phyloP scores from a whole-genome alignment of 208 protist species.

The Leishmania amazonensis region DNA sequence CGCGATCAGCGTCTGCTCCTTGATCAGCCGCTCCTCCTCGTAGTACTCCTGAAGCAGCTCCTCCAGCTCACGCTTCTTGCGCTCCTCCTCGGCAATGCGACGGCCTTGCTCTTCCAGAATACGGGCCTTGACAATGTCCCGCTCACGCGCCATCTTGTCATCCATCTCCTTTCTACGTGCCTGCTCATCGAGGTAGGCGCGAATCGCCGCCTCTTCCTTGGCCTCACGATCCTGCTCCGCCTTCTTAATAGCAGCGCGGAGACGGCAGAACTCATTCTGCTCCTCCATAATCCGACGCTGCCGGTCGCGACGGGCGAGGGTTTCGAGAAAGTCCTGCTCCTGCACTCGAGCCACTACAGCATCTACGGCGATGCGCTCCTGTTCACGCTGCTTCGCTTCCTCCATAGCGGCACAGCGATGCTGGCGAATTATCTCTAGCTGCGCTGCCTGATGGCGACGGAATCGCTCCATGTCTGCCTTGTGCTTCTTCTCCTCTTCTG shows the following conservation, averaged over 20 bases:
- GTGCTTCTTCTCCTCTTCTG: conserved; percentile 60
- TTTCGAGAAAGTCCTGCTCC: conserved; percentile 84
- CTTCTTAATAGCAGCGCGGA: conserved; percentile 74
- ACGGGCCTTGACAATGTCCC: conserved; percentile 71
- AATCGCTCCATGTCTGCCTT: conserved; percentile 68
- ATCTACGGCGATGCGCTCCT: conserved; percentile 90
- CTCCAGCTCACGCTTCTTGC: conserved; percentile 87
- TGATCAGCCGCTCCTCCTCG: conserved; percentile 81
- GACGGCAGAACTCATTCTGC: conserved; percentile 77
- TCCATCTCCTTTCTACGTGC: conserved; percentile 68
- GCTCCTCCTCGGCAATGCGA: conserved; percentile 81
- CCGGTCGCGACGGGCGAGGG: conserved; percentile 62
- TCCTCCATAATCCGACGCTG: conserved; percentile 82
- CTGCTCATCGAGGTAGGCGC: conserved; percentile 81
- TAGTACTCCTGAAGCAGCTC: conserved; percentile 90
- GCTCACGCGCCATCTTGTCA: conserved; percentile 72
- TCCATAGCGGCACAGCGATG: conserved; percentile 46
- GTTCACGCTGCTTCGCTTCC: conserved; percentile 65
- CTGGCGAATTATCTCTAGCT: conserved; percentile 81
- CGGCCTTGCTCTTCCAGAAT: conserved; percentile 84
- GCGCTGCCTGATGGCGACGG: conserved; percentile 70
- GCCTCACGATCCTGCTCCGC: conserved; percentile 74
- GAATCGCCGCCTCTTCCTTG: conserved; percentile 83
- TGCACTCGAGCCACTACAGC: conserved; percentile 84
- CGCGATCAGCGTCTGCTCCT: conserved; percentile 64